A percentile compares a stretch with the other conserved stretches of the same genome.
These are phyloP conservation scores for Xerophyta viscosa DNA, from an alignment of 106 monocot genomes.

Conservation along the genomic window DNA sequence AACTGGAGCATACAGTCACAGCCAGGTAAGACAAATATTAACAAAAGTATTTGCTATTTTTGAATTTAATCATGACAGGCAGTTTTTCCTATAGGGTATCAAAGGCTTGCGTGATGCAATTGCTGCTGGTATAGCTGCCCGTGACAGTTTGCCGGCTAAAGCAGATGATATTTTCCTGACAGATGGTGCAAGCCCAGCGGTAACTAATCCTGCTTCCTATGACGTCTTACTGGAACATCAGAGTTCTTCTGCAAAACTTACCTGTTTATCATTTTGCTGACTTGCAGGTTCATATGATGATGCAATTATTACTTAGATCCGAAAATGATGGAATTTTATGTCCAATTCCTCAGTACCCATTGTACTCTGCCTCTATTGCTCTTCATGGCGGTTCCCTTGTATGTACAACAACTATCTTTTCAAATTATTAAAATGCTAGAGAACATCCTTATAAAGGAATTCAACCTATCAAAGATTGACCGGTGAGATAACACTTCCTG, in stretches of 20 bases:
- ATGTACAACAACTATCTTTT: constrained; percentile 19
- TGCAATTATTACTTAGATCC: constrained; percentile 82
- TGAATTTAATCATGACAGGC: no score
- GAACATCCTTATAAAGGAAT: no score
- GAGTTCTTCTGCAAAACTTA: no score
- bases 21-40: constrained; percentile 44
- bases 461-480: no score
- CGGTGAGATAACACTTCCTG: constrained; percentile 8
- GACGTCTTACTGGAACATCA: no score
- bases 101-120: constrained; percentile 90
- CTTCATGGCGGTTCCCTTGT: constrained; percentile 98
- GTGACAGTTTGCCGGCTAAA: constrained; percentile 86
- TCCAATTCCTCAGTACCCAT: constrained; percentile 95
- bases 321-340: constrained; percentile 96
- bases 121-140: constrained; percentile 83
- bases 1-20: constrained; percentile 95
- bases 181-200: constrained; percentile 95
- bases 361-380: constrained; percentile 97
- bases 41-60: no score
- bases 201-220: no score
- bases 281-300: constrained; percentile 95
- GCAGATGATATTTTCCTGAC: constrained; percentile 92
- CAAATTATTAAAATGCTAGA: neutral
- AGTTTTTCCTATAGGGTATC: constrained; percentile 49
- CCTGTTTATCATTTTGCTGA: no score